phyloP scores from a whole-genome alignment of 2,329 filamentous ascomycete species.

The Botrytis aclada region DNA sequence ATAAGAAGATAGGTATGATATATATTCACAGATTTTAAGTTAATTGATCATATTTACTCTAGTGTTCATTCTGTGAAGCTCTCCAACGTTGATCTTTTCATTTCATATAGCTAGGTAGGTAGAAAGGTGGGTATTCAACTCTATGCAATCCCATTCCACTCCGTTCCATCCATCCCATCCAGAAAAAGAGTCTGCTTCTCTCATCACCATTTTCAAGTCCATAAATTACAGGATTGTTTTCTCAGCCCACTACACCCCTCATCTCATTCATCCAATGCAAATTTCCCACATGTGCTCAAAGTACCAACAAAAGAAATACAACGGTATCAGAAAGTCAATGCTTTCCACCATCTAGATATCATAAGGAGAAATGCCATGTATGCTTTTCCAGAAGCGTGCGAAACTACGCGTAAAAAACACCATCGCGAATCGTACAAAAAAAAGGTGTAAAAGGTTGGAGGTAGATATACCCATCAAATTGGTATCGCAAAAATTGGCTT shows the following conservation, averaged over 20 bases:
- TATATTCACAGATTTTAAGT: neutral
- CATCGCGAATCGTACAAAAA: constrained; percentile 2
- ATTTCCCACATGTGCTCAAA: neutral
- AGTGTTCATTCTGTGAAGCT: neutral
- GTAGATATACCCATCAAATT: constrained; percentile 7
- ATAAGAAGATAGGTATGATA: neutral
- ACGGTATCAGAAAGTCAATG: neutral
- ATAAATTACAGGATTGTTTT: constrained; percentile 19
- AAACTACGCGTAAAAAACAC: neutral
- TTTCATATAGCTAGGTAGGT: neutral
- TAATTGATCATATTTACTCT: neutral
- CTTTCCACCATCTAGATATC: constrained; percentile 15
- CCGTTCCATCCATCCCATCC: neutral
- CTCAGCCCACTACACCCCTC: neutral
- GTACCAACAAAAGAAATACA: constrained; percentile 3
- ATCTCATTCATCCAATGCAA: neutral
- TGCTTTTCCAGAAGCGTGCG: constrained; percentile 9
- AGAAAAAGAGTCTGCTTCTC: neutral
- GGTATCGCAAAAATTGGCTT: constrained; percentile 12
- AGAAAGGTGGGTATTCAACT: constrained; percentile 1
- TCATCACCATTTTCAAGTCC: neutral
- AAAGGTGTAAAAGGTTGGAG: neutral
- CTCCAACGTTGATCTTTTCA: neutral
- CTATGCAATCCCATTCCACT: neutral
- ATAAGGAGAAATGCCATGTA: constrained; percentile 20